phyloP scores from a whole-genome alignment of 73 alveolate species.

The Paramecium sexaurelia region DNA sequence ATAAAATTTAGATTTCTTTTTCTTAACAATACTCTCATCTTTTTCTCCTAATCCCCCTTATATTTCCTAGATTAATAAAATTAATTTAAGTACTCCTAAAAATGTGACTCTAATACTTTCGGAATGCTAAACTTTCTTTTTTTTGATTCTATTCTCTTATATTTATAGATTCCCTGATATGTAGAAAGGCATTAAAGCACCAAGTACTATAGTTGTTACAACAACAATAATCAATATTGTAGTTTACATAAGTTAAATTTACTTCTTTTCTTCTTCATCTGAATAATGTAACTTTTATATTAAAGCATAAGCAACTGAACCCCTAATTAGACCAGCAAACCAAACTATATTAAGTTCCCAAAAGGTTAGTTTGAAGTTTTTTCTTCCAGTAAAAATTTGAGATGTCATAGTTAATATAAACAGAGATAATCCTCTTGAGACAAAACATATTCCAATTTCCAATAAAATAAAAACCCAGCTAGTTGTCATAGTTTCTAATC shows the following conservation, averaged over 20 bases:
- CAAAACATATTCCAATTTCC: constrained; percentile 55
- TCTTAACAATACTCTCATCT: not conserved
- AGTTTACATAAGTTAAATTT: constrained; percentile 33
- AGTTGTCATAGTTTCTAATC: not conserved
- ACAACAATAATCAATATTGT: constrained; percentile 57
- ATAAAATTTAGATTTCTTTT: constrained; percentile 1
- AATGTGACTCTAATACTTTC: constrained; percentile 6
- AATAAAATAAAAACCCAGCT: constrained; percentile 61
- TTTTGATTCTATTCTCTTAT: not conserved
- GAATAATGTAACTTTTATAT: constrained; percentile 47
- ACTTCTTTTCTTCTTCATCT: not conserved
- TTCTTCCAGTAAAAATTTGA: constrained; percentile 50
- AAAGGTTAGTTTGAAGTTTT: constrained; percentile 52
- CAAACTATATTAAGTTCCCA: constrained; percentile 75
- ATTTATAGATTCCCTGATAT: constrained; percentile 20
- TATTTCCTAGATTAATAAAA: not conserved
- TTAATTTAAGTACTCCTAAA: not conserved
- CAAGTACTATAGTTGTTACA: constrained; percentile 48
- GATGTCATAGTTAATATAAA: constrained; percentile 39
- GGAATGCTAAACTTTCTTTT: not conserved
- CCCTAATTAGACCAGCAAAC: constrained; percentile 90
- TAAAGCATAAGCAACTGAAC: constrained; percentile 92
- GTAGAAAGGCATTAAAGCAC: constrained; percentile 66
- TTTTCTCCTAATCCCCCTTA: constrained; percentile 58
- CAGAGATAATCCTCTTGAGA: constrained; percentile 35